Base-by-base conservation (phyloP, 1,284 basidiomycete genomes). In the Puccinia brachypodii region DNA sequence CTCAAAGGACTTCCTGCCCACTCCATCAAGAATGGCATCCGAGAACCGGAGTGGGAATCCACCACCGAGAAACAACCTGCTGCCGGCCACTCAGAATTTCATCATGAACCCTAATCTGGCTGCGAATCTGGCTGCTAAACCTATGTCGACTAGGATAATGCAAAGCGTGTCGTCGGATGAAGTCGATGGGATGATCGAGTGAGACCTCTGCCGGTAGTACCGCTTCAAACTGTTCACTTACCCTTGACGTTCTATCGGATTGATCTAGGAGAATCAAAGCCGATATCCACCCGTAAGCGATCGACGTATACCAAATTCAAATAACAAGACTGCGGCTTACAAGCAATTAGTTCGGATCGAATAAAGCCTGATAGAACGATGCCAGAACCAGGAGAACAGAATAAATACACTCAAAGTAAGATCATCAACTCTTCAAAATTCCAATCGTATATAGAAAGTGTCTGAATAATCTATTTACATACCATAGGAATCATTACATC, bases 401-500 rank as follows among this genome's bases (percentile, higher is more conserved):
- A 50, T 72, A 2, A 53, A 72, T 33, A 50, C 44, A 22, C 33
- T 72, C 31, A 72, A 72, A 56, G 69, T 72, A 38, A 72, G 31
- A 33, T 33, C 16, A 64, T 28, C 64, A n/a, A 62, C 3, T 4
- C n/a, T 40, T 66, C 40, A 38, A 40, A 40, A 40, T 31, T n/a
- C n/a, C 19, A 13, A 28, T 64, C 11, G 2, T 28, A 31, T 6
- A n/a, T 16, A 47, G 44, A 25, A 16, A n/a, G 22, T 50, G 16
- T 22, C 28, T 53, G n/a, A 50, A 33, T 0, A 14, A 13, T 71
- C 6, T 31, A 8, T n/a, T 36, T 47, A 33, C 28, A 2, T 53
- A 72, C 47, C n/a, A n/a, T n/a, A 72, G 69, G 69, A 72, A 38
- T 72, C 69, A 36, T 36, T 72, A 72, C 69, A 72, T 36, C 69